phyloP scores from a whole-genome alignment of 2,329 filamentous ascomycete genomes.

The Karstenula rhodostoma region DNA sequence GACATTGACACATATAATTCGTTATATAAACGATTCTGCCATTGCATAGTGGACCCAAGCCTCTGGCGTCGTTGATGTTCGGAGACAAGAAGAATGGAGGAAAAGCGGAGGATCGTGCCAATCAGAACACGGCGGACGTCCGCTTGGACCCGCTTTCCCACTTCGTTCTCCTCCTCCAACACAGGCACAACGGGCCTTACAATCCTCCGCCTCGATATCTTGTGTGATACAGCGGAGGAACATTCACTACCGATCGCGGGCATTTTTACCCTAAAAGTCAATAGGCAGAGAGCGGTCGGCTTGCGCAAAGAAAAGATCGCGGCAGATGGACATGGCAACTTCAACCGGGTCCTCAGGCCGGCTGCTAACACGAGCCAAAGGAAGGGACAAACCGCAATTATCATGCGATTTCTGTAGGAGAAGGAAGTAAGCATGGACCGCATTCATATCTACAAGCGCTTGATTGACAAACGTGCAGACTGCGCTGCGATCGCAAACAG shows the following conservation, averaged over 20 bases:
- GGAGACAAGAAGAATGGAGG: background rate
- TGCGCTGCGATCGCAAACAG: conserved; percentile 7
- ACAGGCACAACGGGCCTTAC: background rate
- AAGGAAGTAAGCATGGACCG: background rate
- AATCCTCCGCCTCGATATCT: background rate
- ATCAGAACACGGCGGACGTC: conserved; percentile 19
- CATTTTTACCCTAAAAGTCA: background rate
- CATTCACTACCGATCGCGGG: background rate
- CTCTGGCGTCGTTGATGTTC: background rate
- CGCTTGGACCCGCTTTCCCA: conserved; percentile 8
- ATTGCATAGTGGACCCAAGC: background rate
- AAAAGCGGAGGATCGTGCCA: conserved; percentile 8
- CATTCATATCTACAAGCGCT: background rate
- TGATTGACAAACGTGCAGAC: background rate
- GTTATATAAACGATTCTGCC: no score
- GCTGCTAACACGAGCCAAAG: background rate
- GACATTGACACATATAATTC: no score
- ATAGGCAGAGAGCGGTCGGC: background rate
- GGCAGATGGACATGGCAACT: background rate
- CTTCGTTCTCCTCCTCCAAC: background rate
- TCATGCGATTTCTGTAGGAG: conserved; percentile 3
- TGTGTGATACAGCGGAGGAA: background rate
- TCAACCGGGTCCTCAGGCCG: background rate
- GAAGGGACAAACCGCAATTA: conserved; percentile 1
- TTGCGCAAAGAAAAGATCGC: background rate